phyloP scores from a whole-genome alignment of 2,329 filamentous ascomycete species.

The Fusarium subglutinans region DNA sequence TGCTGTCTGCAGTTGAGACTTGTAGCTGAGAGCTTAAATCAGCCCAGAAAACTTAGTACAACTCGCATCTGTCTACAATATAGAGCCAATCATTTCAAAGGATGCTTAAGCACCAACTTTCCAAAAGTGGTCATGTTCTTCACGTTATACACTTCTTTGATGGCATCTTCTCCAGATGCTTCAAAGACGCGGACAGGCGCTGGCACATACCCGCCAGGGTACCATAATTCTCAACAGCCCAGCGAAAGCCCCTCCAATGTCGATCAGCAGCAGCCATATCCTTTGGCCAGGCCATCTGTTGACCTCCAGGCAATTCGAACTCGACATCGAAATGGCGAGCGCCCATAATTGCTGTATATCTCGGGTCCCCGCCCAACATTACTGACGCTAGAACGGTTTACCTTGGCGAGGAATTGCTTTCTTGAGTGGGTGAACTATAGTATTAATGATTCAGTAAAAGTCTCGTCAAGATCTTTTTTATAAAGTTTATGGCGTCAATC shows the following conservation, averaged over 20 bases:
- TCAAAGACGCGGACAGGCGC: not conserved
- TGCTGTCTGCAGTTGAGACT: not conserved
- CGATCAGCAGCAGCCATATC: not conserved
- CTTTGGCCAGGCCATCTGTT: not conserved
- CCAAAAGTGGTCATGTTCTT: not conserved
- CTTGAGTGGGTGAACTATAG: not conserved
- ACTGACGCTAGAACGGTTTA: not conserved
- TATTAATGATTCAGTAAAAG: not conserved
- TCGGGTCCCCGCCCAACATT: not conserved
- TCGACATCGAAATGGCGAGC: not conserved
- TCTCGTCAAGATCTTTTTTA: not conserved
- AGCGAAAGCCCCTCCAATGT: not conserved
- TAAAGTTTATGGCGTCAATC: too few species aligned
- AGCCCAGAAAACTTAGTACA: not conserved
- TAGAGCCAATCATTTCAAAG: not conserved
- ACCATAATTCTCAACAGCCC: not conserved
- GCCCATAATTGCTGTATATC: not conserved
- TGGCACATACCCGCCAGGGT: not conserved
- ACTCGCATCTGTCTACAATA: not conserved
- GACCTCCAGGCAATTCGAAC: not conserved
- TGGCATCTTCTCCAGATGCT: not conserved
- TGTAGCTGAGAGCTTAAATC: not conserved
- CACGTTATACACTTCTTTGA: not conserved
- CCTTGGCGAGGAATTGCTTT: not conserved
- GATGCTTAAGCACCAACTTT: not conserved